These are phyloP conservation scores for Alternaria ethzedia DNA, from an alignment of 2,329 filamentous ascomycete species.

Conservation along the genomic window DNA sequence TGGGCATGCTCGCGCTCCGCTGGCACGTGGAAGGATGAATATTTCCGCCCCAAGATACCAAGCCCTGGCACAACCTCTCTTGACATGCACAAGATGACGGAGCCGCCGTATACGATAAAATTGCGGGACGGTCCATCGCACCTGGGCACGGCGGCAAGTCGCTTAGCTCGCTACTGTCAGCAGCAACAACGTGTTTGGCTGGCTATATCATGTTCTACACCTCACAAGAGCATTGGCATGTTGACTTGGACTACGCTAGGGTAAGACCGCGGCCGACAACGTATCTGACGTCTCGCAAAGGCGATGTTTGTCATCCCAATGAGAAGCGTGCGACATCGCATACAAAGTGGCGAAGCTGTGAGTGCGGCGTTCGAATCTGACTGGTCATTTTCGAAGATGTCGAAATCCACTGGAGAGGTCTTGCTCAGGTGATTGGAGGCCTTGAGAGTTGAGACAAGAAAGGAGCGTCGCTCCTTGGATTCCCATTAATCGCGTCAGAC, in stretches of 20 bases:
- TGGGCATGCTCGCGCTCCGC: background rate
- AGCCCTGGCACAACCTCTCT: background rate
- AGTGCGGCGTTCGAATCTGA: background rate
- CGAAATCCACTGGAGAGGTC: no score
- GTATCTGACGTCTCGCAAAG: background rate
- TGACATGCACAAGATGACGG: background rate
- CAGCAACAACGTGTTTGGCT: background rate
- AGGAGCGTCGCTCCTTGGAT: no score
- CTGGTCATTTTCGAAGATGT: background rate
- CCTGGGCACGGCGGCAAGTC: background rate
- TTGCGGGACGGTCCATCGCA: background rate
- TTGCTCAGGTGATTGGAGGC: no score
- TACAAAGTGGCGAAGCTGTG: background rate
- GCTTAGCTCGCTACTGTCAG: background rate
- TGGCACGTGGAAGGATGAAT: background rate
- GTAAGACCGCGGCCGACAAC: background rate
- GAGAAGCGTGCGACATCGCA: background rate
- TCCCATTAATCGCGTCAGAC: no score
- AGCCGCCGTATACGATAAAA: background rate
- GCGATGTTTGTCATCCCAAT: background rate
- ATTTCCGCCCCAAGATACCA: slow-evolving; percentile 1
- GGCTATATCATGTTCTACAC: background rate
- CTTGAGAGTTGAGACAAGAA: no score
- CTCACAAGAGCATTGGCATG: background rate
- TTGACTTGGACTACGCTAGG: background rate